Percentiles rank a stretch among this genome's conserved stretches.
Conservation (phyloP, 768 basidiomycete genomes). For the Lanmaoa rubissima region DNA sequence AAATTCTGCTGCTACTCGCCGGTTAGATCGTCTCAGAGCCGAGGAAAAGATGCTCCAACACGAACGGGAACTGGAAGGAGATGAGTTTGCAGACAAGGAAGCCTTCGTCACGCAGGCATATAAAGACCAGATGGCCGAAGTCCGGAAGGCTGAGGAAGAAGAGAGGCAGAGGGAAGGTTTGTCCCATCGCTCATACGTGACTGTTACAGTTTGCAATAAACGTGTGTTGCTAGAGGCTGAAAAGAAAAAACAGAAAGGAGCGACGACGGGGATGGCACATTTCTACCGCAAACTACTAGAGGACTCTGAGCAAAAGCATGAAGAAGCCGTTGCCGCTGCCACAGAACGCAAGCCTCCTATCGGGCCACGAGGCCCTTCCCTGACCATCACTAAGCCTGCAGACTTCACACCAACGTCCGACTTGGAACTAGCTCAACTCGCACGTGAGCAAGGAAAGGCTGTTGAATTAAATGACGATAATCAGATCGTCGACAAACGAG, state of each 20-base stretch:
- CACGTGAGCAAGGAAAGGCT: slow-evolving; percentile 71
- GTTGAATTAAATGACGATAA: slow-evolving; percentile 97
- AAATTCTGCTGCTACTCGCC: slow-evolving; percentile 78
- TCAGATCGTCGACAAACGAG: slow-evolving; percentile 94
- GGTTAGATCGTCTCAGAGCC: slow-evolving; percentile 84
- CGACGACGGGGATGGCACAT: slow-evolving; percentile 77
- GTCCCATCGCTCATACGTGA: slow-evolving; percentile 18
- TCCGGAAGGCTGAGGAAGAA: slow-evolving; percentile 88
- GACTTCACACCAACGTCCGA: slow-evolving; percentile 66
- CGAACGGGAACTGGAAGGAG: slow-evolving; percentile 91
- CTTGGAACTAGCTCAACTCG: slow-evolving; percentile 66
- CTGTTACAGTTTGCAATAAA: not conserved
- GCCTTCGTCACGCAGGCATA: slow-evolving; percentile 98
- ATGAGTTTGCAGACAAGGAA: slow-evolving; percentile 92
- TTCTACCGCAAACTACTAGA: slow-evolving; percentile 80
- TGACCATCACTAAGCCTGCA: slow-evolving; percentile 75
- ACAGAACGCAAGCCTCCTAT: slow-evolving; percentile 46
- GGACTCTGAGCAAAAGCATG: slow-evolving; percentile 78
- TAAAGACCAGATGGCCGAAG: slow-evolving; percentile 93
- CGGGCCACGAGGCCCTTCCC: slow-evolving; percentile 61
- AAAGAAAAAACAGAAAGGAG: slow-evolving; percentile 57
- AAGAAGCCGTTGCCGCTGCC: slow-evolving; percentile 81
- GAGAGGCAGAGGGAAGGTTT: slow-evolving; percentile 85
- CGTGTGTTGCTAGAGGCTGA: slow-evolving; percentile 41
- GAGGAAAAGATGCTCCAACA: slow-evolving; percentile 98